Evolutionary conservation across 805 yeast genomes (phyloP), one percentile per base, ranked within the genome.

Genomic region (Tetrapisispora pingtungensis): DNA sequence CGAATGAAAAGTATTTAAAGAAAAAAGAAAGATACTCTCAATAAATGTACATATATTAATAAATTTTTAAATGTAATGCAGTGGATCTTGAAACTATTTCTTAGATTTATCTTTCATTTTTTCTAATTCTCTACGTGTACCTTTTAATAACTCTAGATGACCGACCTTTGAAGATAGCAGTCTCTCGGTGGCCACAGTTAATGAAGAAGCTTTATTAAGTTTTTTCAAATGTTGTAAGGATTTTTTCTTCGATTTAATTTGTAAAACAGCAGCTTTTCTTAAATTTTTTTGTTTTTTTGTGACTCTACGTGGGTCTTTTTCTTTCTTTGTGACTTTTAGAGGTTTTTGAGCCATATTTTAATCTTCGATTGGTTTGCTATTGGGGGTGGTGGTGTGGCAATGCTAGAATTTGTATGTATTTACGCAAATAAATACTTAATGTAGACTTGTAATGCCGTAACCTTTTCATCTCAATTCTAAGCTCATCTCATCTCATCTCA

Each of bases 131-230:
- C 94, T 78, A 70, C 97, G 79, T 7, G 93, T 80, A 14, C 98
- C 98, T 64, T 85, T 88, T 51, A 90, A 69, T 33, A 90, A 62
- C 67, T 90, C 98, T 56, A 90, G 72, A 64, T 90, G 97, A 22
- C 98, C 98, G 7, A 90, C 97, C 61, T 90, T 75, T 45, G 94
- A 73, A 1, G 97, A 81, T 53, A 90, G 78, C 46, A 87, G 71
- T 66, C 78, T 87, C 66, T 90, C 98, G 3, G 97, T 90, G 3
- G 77, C 58, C 66, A 70, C 60, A 69, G 77, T 53, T 71, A 68
- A 59, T 1, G 72, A 68, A 24, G 66, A 59, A 34, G 72, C 69
- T 61, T 80, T 81, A 41, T 73, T 68, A 46, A 83, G 66, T 53
- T 77, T 77, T 46, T 73, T 71, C 49, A 79, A 67, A 46, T 72